Evolutionary conservation across 2,329 filamentous ascomycete genomes (phyloP), one percentile per base, ranked within the genome.

Genomic region (Aspergillus sp.): DNA sequence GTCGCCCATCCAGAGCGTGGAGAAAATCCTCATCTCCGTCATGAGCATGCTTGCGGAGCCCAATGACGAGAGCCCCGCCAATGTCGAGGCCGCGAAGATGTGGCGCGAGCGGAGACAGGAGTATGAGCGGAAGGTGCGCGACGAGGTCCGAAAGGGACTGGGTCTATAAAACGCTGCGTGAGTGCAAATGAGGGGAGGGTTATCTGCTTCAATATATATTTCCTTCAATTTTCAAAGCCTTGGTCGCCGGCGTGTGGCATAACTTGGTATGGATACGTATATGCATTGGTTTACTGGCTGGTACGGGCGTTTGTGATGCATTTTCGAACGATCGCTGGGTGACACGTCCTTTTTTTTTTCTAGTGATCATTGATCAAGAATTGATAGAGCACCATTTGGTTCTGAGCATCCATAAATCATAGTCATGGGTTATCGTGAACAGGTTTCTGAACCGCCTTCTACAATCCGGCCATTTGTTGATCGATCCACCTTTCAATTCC

Each of bases 21-120:
- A 97, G 76, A 97, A 96, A 79, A 97, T 97, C 62, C 79, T 97
- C 61, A 91, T 97, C 52, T 91, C 86, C 45, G 93, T 97, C 55
- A 97, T 97, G 88, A 96, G 90, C 74, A 97, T 97, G 92, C 83
- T 97, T 43, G 92, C 92, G 1, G 92, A 96, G 75, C 92, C 93
- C 54, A 97, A 97, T 73, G 93, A 97, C 68, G 93, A 97, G 80
- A 94, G 88, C 59, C 93, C 93, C 0, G 93, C 93, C 52, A 97
- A 97, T 68, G 89, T 97, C 40, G 93, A 97, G 76, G 93, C 93
- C 1, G 93, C 92, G 53, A 90, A 94, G 77, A 90, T 96, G 88
- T 97, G 93, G 92, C 82, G 93, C 56, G 92, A 96, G 65, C 80
- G 86, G 56, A 82, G 91, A 59, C 67, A 76, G 17, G 89, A 95